Percentiles rank a stretch among this genome's conserved stretches.
Conservation (phyloP, 139 green algal genomes). For the Coccomyxa sp. region DNA sequence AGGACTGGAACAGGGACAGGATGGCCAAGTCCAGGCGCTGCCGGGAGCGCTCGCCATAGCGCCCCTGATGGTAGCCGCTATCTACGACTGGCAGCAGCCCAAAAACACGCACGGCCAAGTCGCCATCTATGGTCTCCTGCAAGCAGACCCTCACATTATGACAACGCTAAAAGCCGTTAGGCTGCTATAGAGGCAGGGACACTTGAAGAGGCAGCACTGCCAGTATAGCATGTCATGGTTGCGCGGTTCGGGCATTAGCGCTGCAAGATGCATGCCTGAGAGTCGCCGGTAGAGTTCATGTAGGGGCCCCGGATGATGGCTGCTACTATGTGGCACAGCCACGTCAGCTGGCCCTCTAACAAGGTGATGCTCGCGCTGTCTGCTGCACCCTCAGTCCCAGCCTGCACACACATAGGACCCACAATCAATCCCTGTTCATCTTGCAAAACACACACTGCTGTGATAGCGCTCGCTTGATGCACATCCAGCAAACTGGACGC, state of each 20-base stretch:
- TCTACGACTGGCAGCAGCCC: constrained; percentile 73
- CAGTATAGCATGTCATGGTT: no score
- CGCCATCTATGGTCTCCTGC: constrained; percentile 90
- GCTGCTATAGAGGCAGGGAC: no score
- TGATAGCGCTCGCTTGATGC: no score
- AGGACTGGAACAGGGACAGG: constrained; percentile 93
- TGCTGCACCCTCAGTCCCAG: not conserved
- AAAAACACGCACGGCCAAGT: constrained; percentile 85
- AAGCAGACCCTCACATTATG: not conserved
- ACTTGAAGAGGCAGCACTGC: no score
- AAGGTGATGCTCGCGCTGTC: constrained; percentile 43
- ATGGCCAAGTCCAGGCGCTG: constrained; percentile 91
- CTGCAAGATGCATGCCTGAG: constrained; percentile 32
- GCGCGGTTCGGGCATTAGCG: not conserved
- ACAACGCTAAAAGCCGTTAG: not conserved
- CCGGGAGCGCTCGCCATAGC: constrained; percentile 59
- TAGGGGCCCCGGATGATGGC: constrained; percentile 85
- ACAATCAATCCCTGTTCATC: no score
- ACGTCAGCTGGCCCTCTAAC: constrained; percentile 95
- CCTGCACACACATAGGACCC: not conserved
- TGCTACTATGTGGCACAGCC: constrained; percentile 94
- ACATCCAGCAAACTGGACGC: no score
- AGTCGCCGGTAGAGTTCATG: constrained; percentile 62
- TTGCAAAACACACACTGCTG: no score
- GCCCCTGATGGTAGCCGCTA: constrained; percentile 50